Percentiles rank a stretch among this genome's conserved stretches.
Evolutionary conservation across 208 protist genomes (phyloP).

Genomic region (Angomonas ambiguus): DNA sequence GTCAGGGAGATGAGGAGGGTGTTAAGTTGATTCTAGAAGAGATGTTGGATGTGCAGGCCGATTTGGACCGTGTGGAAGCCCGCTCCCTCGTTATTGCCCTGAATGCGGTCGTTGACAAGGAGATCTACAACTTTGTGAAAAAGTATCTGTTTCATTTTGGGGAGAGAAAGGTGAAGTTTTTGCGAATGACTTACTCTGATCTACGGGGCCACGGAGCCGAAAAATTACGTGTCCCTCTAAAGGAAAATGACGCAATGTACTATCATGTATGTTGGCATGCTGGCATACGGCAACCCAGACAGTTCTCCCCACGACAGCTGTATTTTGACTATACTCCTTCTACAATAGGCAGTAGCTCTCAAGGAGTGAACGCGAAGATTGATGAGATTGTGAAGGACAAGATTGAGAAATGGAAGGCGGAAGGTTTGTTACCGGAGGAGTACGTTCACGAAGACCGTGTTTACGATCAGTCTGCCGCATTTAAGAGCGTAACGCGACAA

Average conservation of each 20-base stretch:
- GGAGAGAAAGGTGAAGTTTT: conserved; percentile 82
- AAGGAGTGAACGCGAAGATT: conserved; percentile 78
- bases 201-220: conserved; percentile 79
- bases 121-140: conserved; percentile 84
- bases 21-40: conserved; percentile 72
- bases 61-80: conserved; percentile 77
- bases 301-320: conserved; percentile 84
- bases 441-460: conserved; percentile 85
- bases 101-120: conserved; percentile 67
- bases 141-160: conserved; percentile 86
- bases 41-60: conserved; percentile 85
- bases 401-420: conserved; percentile 89
- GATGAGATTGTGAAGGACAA: conserved; percentile 90
- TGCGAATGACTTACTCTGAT: conserved; percentile 76
- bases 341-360: conserved; percentile 30
- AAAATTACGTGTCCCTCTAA: conserved; percentile 68
- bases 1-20: conserved; percentile 72
- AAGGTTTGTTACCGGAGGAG: conserved; percentile 82
- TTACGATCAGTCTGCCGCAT: conserved; percentile 71
- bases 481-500: conserved; percentile 73
- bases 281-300: conserved; percentile 67
- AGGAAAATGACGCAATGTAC: conserved; percentile 86
- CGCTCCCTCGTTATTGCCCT: conserved; percentile 74
- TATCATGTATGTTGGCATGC: conserved; percentile 89
- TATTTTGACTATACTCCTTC: conserved; percentile 90